A percentile compares a stretch with the other conserved stretches of the same genome.
phyloP scores from a whole-genome alignment of 805 yeast genomes.

The Barnettozyma populi region DNA sequence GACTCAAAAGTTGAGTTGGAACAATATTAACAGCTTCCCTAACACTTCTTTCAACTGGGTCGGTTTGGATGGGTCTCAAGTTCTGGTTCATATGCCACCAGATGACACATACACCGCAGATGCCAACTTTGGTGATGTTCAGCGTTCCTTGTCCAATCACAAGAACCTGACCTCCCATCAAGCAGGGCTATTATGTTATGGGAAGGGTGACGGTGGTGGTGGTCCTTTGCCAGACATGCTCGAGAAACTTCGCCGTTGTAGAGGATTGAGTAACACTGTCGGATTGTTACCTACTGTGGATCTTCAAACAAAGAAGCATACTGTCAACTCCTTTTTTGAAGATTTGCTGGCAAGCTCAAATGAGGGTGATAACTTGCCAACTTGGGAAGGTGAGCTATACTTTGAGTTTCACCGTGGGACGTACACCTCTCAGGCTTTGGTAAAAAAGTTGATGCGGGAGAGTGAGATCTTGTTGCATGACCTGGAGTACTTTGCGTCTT shows the following conservation, averaged over 20 bases:
- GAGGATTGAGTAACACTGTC: slow-evolving; percentile 79
- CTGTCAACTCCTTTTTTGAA: slow-evolving; percentile 75
- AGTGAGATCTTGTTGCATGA: slow-evolving; percentile 78
- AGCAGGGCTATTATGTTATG: slow-evolving; percentile 76
- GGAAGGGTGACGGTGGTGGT: slow-evolving; percentile 98
- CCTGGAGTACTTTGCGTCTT: slow-evolving; percentile 75
- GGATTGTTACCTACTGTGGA: slow-evolving; percentile 80
- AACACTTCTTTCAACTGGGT: slow-evolving; percentile 92
- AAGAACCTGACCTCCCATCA: slow-evolving; percentile 78
- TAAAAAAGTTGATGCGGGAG: slow-evolving; percentile 73
- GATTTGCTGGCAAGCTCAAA: slow-evolving; percentile 56
- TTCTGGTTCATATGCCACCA: slow-evolving; percentile 96
- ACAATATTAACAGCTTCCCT: slow-evolving; percentile 88
- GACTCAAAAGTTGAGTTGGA: slow-evolving; percentile 95
- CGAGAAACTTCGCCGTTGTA: slow-evolving; percentile 84
- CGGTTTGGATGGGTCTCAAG: slow-evolving; percentile 90
- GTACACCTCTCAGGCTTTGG: slow-evolving; percentile 87
- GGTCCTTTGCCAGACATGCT: slow-evolving; percentile 94
- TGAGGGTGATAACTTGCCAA: slow-evolving; percentile 62
- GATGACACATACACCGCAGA: slow-evolving; percentile 91
- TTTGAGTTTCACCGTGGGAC: slow-evolving; percentile 97
- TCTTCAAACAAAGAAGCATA: slow-evolving; percentile 44
- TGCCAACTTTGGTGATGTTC: slow-evolving; percentile 91
- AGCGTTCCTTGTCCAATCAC: slow-evolving; percentile 73
- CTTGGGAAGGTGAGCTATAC: slow-evolving; percentile 93